Percentiles rank a stretch among this genome's conserved stretches.
Conservation (phyloP, 306 rosid species). For the Vigna unguiculata region DNA sequence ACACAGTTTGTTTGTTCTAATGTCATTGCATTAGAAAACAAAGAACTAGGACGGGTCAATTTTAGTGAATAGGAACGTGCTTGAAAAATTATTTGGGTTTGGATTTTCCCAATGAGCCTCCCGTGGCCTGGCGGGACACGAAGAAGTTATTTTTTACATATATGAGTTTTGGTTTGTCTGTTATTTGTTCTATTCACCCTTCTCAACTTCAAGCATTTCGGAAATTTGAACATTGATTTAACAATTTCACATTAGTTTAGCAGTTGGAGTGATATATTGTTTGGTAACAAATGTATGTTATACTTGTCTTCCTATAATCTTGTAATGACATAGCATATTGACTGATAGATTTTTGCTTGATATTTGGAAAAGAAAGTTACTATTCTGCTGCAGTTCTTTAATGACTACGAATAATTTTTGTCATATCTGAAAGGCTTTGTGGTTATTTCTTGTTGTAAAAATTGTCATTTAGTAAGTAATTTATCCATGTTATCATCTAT, state of each 20-base stretch:
- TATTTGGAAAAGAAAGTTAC: conserved; percentile 2
- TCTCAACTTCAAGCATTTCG: conserved; percentile 29
- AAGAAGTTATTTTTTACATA: conserved; percentile 28
- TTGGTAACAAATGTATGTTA: conserved; percentile 16
- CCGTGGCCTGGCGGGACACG: background rate
- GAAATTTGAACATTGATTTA: conserved; percentile 27
- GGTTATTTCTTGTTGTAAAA: background rate
- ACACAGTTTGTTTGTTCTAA: conserved; percentile 37
- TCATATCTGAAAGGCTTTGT: background rate
- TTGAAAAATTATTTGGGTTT: conserved; percentile 40
- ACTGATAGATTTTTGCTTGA: conserved; percentile 16
- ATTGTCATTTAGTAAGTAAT: conserved; percentile 1
- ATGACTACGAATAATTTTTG: conserved; percentile 6
- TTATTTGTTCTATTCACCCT: conserved; percentile 15
- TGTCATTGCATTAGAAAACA: background rate
- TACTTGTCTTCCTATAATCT: background rate
- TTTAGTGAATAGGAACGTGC: conserved; percentile 17
- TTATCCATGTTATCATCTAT: background rate
- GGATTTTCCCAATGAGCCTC: conserved; percentile 25
- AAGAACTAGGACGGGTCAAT: conserved; percentile 26
- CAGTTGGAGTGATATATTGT: conserved; percentile 13
- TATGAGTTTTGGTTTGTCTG: conserved; percentile 27
- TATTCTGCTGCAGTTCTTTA: conserved; percentile 8
- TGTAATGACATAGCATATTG: conserved; percentile 5
- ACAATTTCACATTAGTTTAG: conserved; percentile 32